phyloP scores from a whole-genome alignment of 192 early-diverging fungal species.

The Rhizoclosmatium globosum region DNA sequence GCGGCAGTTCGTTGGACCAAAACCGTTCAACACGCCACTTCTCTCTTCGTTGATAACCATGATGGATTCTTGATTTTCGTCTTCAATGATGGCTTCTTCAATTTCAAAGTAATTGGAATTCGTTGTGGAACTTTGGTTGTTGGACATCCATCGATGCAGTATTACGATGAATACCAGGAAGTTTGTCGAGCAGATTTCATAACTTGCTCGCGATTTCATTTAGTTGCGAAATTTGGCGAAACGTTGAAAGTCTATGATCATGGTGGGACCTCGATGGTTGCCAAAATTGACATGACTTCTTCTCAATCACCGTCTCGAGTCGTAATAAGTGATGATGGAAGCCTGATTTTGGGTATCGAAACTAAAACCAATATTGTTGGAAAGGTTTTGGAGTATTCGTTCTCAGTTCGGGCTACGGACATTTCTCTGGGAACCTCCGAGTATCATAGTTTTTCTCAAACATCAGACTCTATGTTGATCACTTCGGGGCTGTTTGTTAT shows the following conservation, averaged over 20 bases:
- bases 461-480: background rate
- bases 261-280: background rate
- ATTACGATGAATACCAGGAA: too few species aligned
- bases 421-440: background rate
- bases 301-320: background rate
- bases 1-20: background rate
- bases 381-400: background rate
- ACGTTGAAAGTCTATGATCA: background rate
- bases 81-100: background rate
- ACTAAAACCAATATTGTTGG: background rate
- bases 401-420: background rate
- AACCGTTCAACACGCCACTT: background rate
- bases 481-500: background rate
- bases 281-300: background rate
- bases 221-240: background rate
- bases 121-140: background rate
- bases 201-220: conserved; percentile 19
- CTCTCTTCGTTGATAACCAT: conserved; percentile 10
- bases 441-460: background rate
- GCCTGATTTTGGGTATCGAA: background rate
- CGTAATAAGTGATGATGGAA: background rate
- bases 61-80: conserved; percentile 15
- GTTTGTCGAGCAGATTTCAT: background rate
- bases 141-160: background rate
- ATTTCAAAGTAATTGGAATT: conserved; percentile 20